Percentiles rank a stretch among this genome's conserved stretches.
These are phyloP conservation scores for Yarrowia bubula DNA, from an alignment of 805 yeast species.

Conservation along the genomic window DNA sequence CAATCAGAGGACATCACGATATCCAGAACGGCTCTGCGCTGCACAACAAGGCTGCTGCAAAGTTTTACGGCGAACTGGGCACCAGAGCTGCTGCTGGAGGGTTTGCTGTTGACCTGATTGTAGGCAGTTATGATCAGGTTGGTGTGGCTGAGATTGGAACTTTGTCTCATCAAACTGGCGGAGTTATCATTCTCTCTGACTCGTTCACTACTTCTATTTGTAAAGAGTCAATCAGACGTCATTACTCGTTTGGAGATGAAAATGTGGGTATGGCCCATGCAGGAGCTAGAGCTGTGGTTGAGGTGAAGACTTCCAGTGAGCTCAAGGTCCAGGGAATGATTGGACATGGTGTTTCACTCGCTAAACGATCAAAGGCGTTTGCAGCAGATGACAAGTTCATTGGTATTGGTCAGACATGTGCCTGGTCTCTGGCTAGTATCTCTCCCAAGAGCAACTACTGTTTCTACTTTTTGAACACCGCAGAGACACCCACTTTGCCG, in stretches of 20 bases:
- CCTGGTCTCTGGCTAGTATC: conserved; percentile 79
- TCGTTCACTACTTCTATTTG: conserved; percentile 92
- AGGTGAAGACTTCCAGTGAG: conserved; percentile 74
- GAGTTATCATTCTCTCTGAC: conserved; percentile 80
- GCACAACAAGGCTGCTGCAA: conserved; percentile 79
- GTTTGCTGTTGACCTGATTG: conserved; percentile 82
- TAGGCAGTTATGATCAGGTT: conserved; percentile 93
- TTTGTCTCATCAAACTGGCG: conserved; percentile 80
- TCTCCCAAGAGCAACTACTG: conserved; percentile 89
- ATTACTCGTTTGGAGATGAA: conserved; percentile 45
- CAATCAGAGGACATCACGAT: conserved; percentile 95
- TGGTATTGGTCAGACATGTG: conserved; percentile 89
- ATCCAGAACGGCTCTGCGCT: conserved; percentile 86
- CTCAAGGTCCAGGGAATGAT: conserved; percentile 87
- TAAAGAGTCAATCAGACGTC: conserved; percentile 84
- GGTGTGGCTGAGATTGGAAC: conserved; percentile 92
- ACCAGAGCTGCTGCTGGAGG: conserved; percentile 67
- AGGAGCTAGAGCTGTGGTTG: conserved; percentile 57
- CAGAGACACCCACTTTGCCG: conserved; percentile 36
- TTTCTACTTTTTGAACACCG: conserved; percentile 77
- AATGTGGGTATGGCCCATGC: conserved; percentile 19
- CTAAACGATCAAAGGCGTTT: conserved; percentile 54
- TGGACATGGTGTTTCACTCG: conserved; percentile 82
- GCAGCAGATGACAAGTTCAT: conserved; percentile 83
- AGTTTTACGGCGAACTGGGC: conserved; percentile 73